phyloP scores from a whole-genome alignment of 73 alveolate species.

The Breviolum minutum region DNA sequence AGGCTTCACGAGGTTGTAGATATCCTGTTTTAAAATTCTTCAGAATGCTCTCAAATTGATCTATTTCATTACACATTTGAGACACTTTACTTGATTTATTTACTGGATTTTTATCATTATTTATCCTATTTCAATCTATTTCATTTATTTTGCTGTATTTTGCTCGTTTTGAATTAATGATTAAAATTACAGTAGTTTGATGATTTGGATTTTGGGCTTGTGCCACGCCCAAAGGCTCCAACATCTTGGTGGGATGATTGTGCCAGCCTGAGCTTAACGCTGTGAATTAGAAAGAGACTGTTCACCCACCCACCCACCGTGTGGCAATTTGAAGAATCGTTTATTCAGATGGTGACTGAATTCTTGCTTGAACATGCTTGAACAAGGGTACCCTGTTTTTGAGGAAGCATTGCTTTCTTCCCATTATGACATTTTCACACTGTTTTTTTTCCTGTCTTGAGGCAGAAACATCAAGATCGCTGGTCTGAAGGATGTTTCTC shows the following conservation, averaged over 20 bases:
- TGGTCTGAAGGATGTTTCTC: conserved; percentile 40
- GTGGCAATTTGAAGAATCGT: not conserved
- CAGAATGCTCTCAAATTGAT: not conserved
- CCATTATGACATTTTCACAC: not conserved
- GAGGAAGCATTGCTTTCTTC: too few species aligned
- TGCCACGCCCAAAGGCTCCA: conserved; percentile 2
- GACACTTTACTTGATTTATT: too few species aligned
- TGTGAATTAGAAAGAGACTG: not conserved
- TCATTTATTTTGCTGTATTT: not conserved
- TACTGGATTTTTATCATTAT: too few species aligned
- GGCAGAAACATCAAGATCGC: conserved; percentile 30
- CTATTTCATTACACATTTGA: not conserved
- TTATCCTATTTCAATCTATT: not conserved
- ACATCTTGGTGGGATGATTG: conserved; percentile 69
- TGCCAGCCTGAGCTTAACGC: not conserved
- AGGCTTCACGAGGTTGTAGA: too few species aligned
- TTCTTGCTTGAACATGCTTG: too few species aligned
- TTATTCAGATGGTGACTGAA: not conserved
- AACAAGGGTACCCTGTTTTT: too few species aligned
- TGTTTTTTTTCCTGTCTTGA: not conserved
- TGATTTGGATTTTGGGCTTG: not conserved
- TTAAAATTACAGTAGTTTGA: too few species aligned
- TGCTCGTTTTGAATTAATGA: not conserved
- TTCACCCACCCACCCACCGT: not conserved
- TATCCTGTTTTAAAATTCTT: not conserved